Percentiles rank a stretch among this genome's conserved stretches.
These are phyloP conservation scores for Suhomyces sp. DNA, from an alignment of 805 yeast genomes.

Conservation along the genomic window DNA sequence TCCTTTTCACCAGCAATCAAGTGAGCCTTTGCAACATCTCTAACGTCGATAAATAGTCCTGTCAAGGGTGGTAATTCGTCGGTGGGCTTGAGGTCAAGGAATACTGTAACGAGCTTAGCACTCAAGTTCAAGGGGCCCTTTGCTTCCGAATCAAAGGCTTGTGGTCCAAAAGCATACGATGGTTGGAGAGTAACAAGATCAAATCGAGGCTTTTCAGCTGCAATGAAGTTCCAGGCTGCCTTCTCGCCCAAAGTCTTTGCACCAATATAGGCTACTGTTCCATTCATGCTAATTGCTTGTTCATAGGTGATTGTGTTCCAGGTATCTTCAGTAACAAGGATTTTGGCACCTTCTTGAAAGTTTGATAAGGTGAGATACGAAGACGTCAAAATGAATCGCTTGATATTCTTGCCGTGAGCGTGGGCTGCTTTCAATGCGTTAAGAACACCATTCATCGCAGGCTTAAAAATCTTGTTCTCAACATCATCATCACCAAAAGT, in stretches of 20 bases:
- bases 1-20: constrained; percentile 35
- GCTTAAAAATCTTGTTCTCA: constrained; percentile 20
- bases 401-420: constrained; percentile 40
- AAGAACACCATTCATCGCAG: constrained; percentile 32
- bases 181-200: constrained; percentile 32
- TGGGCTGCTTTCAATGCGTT: constrained; percentile 20
- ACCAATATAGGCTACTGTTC: constrained; percentile 41
- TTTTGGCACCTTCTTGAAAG: constrained; percentile 31
- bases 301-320: constrained; percentile 40
- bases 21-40: constrained; percentile 49
- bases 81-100: constrained; percentile 15
- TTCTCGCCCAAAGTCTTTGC: constrained; percentile 30
- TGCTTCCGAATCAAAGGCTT: constrained; percentile 20
- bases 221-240: constrained; percentile 23
- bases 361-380: constrained; percentile 47
- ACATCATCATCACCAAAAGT: constrained; percentile 15
- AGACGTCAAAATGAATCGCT: constrained; percentile 55
- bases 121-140: constrained; percentile 17
- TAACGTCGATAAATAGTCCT: constrained; percentile 44
- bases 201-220: constrained; percentile 8
- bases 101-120: constrained; percentile 25
- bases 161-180: constrained; percentile 43
- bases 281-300: constrained; percentile 34
- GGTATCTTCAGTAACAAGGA: constrained; percentile 34
- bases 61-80: constrained; percentile 18